Percentiles rank a stretch among this genome's conserved stretches.
Evolutionary conservation across 2,329 filamentous ascomycete species (phyloP).

Genomic region (Stagonosporopsis chrysanthemi): DNA sequence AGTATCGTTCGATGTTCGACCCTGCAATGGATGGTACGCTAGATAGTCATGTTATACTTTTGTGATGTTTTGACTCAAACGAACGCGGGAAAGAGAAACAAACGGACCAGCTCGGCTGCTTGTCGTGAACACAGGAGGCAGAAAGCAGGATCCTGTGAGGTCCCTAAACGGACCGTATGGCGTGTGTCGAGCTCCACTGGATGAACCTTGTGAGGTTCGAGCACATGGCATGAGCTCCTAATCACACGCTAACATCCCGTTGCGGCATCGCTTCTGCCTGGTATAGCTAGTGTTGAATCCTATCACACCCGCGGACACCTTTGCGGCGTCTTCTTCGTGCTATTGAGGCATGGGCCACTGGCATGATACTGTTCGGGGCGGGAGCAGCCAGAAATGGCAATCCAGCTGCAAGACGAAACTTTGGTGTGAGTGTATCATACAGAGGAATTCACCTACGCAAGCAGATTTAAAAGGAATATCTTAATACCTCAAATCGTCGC

Average conservation of each 20-base stretch:
- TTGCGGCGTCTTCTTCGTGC: conserved; percentile 4
- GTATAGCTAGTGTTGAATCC: conserved; percentile 21
- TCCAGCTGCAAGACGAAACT: background rate
- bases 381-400: conserved; percentile 16
- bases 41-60: conserved; percentile 17
- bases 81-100: conserved; percentile 12
- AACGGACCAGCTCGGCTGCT: conserved; percentile 11
- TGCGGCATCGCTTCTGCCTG: conserved; percentile 14
- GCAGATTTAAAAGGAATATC: background rate
- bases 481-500: background rate
- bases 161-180: conserved; percentile 11
- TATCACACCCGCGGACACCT: conserved; percentile 6
- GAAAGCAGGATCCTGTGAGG: conserved; percentile 4
- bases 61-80: conserved; percentile 17
- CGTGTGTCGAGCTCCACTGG: conserved; percentile 17
- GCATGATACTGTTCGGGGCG: conserved; percentile 17
- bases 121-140: conserved; percentile 11
- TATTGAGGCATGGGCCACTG: conserved; percentile 15
- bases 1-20: conserved; percentile 18
- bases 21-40: conserved; percentile 10
- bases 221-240: conserved; percentile 27
- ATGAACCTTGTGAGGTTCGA: conserved; percentile 18
- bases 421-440: background rate
- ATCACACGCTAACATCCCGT: conserved; percentile 30
- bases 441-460: background rate